Evolutionary conservation across 306 rosid species (phyloP), one percentile per base, ranked within the genome.

Genomic region (Vigna angularis): DNA sequence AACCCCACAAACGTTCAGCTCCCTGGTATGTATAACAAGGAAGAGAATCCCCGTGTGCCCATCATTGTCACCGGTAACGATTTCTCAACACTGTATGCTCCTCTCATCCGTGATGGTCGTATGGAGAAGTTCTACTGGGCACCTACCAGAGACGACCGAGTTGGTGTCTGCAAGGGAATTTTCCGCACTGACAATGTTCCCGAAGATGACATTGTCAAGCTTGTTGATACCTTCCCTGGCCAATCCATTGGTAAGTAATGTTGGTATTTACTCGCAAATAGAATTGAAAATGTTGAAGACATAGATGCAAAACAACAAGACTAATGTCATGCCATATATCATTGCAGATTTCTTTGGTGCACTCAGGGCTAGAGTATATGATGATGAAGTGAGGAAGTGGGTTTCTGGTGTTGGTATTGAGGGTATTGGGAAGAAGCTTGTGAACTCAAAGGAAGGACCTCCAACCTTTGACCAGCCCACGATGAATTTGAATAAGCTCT

Each of bases 81-180:
- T 64, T 96, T 96, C 92, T 96, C 99, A 18, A 96, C 99, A 22
- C 62, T 96, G 28, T 93, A 96, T 48, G 98, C 99, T 70, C 99
- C 99, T 61, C 96, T 96, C 72, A 96, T 96, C 82, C 99, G 99
- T 84, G 99, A 95, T 7, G 99, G 98, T 0, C 99, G 99, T 82
- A 96, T 96, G 99, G 99, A 96, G 91, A 96, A 96, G 79, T 96
- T 96, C 89, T 96, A 96, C 90, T 96, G 99, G 99, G 97, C 99
- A 2, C 98, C 99, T 7, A 96, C 93, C 1, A 81, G 97, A 16
- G 99, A 96, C 0, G 99, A 96, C 73, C 87, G 99, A 3, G 22
- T 96, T 16, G 99, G 99, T 75, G 98, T 96, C 36, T 96, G 97
- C 86, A 78, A 3, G 7, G 99, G 99, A 1, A 96, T 96, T 80